Base-by-base conservation (phyloP, 164 flowering plant species). In the Vitis riparia region DNA sequence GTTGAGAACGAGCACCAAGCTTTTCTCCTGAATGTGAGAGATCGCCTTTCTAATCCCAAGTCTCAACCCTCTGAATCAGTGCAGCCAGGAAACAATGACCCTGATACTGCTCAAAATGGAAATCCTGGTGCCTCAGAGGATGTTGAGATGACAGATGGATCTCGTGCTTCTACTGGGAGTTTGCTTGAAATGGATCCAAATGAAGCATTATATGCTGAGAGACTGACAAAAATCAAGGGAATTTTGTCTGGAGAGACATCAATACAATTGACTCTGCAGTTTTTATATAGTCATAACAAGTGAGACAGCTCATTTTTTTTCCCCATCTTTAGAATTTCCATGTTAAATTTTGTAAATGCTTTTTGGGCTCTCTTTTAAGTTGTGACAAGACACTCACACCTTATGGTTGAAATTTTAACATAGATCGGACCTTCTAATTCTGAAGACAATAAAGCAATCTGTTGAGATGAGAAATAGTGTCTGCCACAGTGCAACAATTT, bases 1-100 rank as follows among this genome's bases (percentile, higher is more conserved):
- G 89, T 89, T 10, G 99, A 92, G 78, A 96, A 96, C 76, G 99
- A 96, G 79, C 89, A 89, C 70, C 99, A 96, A 71, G 97, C 98
- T 65, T 96, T 96, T 81, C 92, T 96, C 5, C 70, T 93, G 66
- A 91, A 79, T 80, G 98, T 96, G 49, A 86, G 89, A 73, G 80
- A 87, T 76, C 83, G 78, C 52, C 88, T 96, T 71, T 73, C 97
- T 11, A 60, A 65, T 55, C 86, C 95, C 47, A 86, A 82, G 58
- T 23, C 78, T 58, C 80, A 29, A 69, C 62, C 82, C 63, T 55
- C 75, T 30, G 87, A 73, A 48, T 27, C 84, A 55, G 83, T 57
- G 5, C 82, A 79, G 61, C 77, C 73, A 30, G 80, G 19, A 56
- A n/a, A 83, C 11, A 62, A 55, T 29, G 90, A 76, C 56, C 15